phyloP scores from a whole-genome alignment of 805 yeast genomes.

The Nakazawaea laoshanensis region DNA sequence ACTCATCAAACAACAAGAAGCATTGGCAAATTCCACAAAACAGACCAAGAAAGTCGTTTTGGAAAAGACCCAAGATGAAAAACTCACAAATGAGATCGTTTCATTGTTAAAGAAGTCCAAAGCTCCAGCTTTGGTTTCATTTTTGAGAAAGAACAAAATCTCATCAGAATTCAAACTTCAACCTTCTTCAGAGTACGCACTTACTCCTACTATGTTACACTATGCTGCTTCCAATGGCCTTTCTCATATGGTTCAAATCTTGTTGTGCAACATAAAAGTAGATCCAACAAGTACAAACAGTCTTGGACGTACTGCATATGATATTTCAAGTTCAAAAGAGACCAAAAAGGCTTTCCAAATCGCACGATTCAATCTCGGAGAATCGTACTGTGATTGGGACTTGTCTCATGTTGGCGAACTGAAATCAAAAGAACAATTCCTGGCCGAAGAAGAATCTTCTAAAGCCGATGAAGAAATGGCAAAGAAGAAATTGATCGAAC shows the following conservation, averaged over 20 bases:
- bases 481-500: constrained; percentile 31
- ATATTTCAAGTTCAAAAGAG: constrained; percentile 42
- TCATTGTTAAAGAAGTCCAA: constrained; percentile 60
- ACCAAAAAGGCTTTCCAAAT: constrained; percentile 55
- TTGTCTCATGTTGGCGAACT: constrained; percentile 53
- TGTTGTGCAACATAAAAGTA: constrained; percentile 58
- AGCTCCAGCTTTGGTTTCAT: constrained; percentile 64
- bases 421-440: constrained; percentile 52
- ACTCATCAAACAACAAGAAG: constrained; percentile 21
- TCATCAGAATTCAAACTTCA: constrained; percentile 42
- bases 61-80: constrained; percentile 28
- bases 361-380: constrained; percentile 63
- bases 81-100: constrained; percentile 50
- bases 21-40: constrained; percentile 17
- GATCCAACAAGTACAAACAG: constrained; percentile 54
- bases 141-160: constrained; percentile 49
- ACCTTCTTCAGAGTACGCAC: constrained; percentile 44
- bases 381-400: constrained; percentile 61
- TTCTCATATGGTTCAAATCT: constrained; percentile 54
- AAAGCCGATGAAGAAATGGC: constrained; percentile 28
- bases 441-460: constrained; percentile 27
- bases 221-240: constrained; percentile 65
- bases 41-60: constrained; percentile 13
- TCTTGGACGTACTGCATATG: constrained; percentile 60
- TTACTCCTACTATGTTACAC: constrained; percentile 71